Percentiles rank a stretch among this genome's conserved stretches.
Evolutionary conservation across 768 basidiomycete genomes (phyloP).

Genomic region (Leccinum variicolor): DNA sequence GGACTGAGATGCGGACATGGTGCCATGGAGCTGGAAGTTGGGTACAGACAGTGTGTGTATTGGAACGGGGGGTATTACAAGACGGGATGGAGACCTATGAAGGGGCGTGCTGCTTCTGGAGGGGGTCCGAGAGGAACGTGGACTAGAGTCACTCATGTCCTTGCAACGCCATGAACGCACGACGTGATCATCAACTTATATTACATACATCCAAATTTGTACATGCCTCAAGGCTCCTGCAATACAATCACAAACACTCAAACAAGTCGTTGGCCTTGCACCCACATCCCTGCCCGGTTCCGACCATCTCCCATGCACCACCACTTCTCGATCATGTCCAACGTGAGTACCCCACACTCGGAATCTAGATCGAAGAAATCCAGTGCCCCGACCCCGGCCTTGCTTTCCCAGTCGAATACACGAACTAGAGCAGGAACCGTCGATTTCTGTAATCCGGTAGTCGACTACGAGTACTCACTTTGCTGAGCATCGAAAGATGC

Average conservation of each 20-base stretch:
- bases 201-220: neutral
- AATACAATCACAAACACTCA: conserved; percentile 19
- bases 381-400: conserved; percentile 55
- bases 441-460: neutral
- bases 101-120: conserved; percentile 37
- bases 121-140: conserved; percentile 29
- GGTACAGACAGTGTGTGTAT: conserved; percentile 56
- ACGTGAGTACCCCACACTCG: conserved; percentile 23
- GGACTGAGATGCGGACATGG: conserved; percentile 29
- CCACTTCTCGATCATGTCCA: conserved; percentile 81
- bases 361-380: conserved; percentile 59
- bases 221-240: neutral
- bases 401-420: conserved; percentile 40
- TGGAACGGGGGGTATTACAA: conserved; percentile 48
- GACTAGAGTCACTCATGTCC: conserved; percentile 24
- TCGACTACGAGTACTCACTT: conserved; percentile 42
- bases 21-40: conserved; percentile 50
- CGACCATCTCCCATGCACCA: conserved; percentile 77
- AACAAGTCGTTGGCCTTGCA: conserved; percentile 53
- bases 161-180: conserved; percentile 6
- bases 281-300: conserved; percentile 70
- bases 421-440: conserved; percentile 34
- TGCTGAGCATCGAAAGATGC: conserved; percentile 73
- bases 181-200: neutral
- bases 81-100: conserved; percentile 46